Percentiles rank a stretch among this genome's conserved stretches.
phyloP scores from a whole-genome alignment of 352 stramenopile species.

The Phytophthora pseudosyringae region DNA sequence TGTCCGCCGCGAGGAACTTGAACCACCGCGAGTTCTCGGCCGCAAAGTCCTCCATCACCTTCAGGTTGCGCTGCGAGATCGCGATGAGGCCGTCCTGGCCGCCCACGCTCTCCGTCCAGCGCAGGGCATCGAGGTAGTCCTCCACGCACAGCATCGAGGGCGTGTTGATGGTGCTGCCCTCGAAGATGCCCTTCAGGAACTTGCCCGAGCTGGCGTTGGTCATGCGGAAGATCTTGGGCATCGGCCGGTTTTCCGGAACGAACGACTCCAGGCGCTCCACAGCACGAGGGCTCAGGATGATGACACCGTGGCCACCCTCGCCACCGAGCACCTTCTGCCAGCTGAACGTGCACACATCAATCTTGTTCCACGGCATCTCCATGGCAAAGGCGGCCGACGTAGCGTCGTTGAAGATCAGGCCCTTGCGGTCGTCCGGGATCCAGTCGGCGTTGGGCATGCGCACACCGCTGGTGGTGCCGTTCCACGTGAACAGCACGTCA shows the following conservation, averaged over 20 bases:
- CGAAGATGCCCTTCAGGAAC: constrained; percentile 95
- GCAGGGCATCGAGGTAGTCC: constrained; percentile 98
- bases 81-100: constrained; percentile 94
- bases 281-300: constrained; percentile 96
- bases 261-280: constrained; percentile 97
- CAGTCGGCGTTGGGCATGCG: constrained; percentile 96
- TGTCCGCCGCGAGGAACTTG: constrained; percentile 96
- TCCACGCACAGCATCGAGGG: constrained; percentile 99
- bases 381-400: constrained; percentile 99
- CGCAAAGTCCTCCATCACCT: constrained; percentile 97
- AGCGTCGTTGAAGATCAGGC: constrained; percentile 98
- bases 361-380: constrained; percentile 98
- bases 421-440: constrained; percentile 95
- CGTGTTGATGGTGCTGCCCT: constrained; percentile 99
- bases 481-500: constrained; percentile 99
- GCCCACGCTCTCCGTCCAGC: constrained; percentile 96
- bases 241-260: constrained; percentile 79
- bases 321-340: constrained; percentile 99
- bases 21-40: constrained; percentile 95
- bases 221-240: constrained; percentile 99
- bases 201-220: constrained; percentile 96
- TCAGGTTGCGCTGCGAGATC: constrained; percentile 95
- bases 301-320: constrained; percentile 97
- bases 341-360: constrained; percentile 99
- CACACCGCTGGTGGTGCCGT: constrained; percentile 98